These are phyloP conservation scores for Tuber melanosporum DNA, from an alignment of 495 filamentous ascomycete species.

Conservation along the genomic window DNA sequence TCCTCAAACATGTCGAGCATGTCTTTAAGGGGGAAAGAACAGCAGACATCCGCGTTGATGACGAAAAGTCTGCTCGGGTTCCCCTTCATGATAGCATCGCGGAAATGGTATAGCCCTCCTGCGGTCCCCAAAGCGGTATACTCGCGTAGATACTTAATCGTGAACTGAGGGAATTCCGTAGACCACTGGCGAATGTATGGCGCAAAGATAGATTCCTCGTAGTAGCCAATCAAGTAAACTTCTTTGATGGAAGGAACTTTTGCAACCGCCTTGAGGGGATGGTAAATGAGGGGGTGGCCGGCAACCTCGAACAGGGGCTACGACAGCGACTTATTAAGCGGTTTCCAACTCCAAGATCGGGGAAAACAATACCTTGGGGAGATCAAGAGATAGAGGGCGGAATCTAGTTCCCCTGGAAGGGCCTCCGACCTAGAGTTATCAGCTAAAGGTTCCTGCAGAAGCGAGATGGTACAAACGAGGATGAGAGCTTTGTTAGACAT, in stretches of 20 bases:
- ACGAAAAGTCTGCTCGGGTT: slow-evolving; percentile 93
- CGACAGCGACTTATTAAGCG: slow-evolving; percentile 22
- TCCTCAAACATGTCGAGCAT: slow-evolving; percentile 73
- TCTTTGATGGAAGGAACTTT: slow-evolving; percentile 91
- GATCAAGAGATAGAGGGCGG: slow-evolving; percentile 88
- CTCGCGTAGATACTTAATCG: slow-evolving; percentile 93
- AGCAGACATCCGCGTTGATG: slow-evolving; percentile 98
- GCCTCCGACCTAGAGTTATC: slow-evolving; percentile 67
- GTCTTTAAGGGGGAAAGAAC: slow-evolving; percentile 91
- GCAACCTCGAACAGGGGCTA: slow-evolving; percentile 98
- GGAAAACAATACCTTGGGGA: slow-evolving; percentile 70
- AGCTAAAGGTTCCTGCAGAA: slow-evolving; percentile 9
- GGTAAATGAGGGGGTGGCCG: slow-evolving; percentile 95
- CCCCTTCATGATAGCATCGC: slow-evolving; percentile 96
- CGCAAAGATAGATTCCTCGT: slow-evolving; percentile 92
- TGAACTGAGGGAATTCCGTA: slow-evolving; percentile 78
- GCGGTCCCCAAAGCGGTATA: slow-evolving; percentile 95
- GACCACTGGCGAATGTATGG: slow-evolving; percentile 92
- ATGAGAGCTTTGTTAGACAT: slow-evolving; percentile 41
- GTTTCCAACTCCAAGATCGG: slow-evolving; percentile 12
- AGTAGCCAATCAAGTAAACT: slow-evolving; percentile 97
- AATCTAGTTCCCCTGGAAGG: slow-evolving; percentile 94
- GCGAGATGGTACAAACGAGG: slow-evolving; percentile 24
- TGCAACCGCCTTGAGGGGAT: slow-evolving; percentile 85
- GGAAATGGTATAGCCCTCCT: slow-evolving; percentile 97